Conservation (phyloP, 2,329 filamentous ascomycete species). For the Stagonosporopsis chrysanthemi region DNA sequence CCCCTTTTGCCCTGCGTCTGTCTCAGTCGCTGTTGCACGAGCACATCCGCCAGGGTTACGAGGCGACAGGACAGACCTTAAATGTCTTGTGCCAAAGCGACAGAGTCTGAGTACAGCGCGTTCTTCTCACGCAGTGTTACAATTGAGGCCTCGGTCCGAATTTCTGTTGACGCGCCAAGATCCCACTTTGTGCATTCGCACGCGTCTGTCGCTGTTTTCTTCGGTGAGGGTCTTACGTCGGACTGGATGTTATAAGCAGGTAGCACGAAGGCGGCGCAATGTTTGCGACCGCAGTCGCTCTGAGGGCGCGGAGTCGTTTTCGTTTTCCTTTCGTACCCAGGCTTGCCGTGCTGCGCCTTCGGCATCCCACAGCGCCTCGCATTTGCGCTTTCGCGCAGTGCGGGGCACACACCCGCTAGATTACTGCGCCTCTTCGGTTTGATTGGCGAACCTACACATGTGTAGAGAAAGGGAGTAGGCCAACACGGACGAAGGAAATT, state of each 20-base stretch:
- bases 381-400: not conserved
- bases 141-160: slow-evolving; percentile 2
- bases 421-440: not conserved
- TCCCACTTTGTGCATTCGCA: not conserved
- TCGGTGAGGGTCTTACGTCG: not conserved
- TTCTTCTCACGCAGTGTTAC: not conserved
- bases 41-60: slow-evolving; percentile 1
- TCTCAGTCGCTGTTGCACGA: slow-evolving; percentile 8
- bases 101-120: not conserved
- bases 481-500: slow-evolving; percentile 11
- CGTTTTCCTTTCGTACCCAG: not conserved
- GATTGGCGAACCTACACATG: slow-evolving; percentile 2
- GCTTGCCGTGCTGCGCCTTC: slow-evolving; percentile 12
- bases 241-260: not conserved
- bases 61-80: not conserved
- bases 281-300: not conserved
- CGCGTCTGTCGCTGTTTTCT: not conserved
- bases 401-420: not conserved
- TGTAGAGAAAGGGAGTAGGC: not conserved
- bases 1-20: slow-evolving; percentile 5
- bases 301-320: not conserved
- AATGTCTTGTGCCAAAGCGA: not conserved
- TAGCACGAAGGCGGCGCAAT: not conserved
- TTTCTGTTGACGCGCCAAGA: slow-evolving; percentile 1
- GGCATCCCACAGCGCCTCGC: slow-evolving; percentile 2